Conservation (phyloP, 1,284 basidiomycete genomes). For the Leccinum subrobustum region DNA sequence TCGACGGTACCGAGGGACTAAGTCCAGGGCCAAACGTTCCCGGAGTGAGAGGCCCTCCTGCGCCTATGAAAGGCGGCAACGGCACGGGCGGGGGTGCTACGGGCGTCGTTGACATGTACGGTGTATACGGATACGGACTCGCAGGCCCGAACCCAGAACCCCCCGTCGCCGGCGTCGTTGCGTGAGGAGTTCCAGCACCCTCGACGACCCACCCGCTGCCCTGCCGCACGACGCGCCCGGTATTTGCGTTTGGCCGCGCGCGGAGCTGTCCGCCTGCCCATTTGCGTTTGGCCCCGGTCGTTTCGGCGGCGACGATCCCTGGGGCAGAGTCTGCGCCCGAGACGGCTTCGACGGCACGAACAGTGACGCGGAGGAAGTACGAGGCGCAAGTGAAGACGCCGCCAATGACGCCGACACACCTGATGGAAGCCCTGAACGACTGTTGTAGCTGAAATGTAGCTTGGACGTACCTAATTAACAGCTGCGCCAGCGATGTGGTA, state of each 20-base stretch:
- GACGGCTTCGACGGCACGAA: constrained; percentile 65
- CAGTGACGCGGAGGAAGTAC: constrained; percentile 70
- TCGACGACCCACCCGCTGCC: constrained; percentile 48
- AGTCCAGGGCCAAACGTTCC: constrained; percentile 7
- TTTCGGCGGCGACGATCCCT: constrained; percentile 64
- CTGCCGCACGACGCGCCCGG: constrained; percentile 36
- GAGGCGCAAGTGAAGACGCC: constrained; percentile 80
- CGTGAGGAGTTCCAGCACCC: constrained; percentile 24
- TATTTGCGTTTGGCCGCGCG: constrained; percentile 33
- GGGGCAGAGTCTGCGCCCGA: constrained; percentile 56
- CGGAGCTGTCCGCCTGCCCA: constrained; percentile 48
- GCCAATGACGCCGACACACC: constrained; percentile 76
- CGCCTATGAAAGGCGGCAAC: neutral
- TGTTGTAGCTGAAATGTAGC: constrained; percentile 7
- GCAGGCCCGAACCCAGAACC: constrained; percentile 26
- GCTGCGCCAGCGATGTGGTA: constrained; percentile 77
- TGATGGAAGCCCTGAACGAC: constrained; percentile 21
- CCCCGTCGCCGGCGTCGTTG: constrained; percentile 36
- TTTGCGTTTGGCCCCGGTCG: constrained; percentile 49
- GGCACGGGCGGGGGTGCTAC: constrained; percentile 4
- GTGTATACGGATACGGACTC: constrained; percentile 37
- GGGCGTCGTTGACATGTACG: constrained; percentile 26
- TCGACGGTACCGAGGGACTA: constrained; percentile 28
- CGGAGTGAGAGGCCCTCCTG: neutral
- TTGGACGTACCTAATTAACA: constrained; percentile 70